Conservation (phyloP, 192 early-diverging fungal species). For the Kickxella alabastrina region DNA sequence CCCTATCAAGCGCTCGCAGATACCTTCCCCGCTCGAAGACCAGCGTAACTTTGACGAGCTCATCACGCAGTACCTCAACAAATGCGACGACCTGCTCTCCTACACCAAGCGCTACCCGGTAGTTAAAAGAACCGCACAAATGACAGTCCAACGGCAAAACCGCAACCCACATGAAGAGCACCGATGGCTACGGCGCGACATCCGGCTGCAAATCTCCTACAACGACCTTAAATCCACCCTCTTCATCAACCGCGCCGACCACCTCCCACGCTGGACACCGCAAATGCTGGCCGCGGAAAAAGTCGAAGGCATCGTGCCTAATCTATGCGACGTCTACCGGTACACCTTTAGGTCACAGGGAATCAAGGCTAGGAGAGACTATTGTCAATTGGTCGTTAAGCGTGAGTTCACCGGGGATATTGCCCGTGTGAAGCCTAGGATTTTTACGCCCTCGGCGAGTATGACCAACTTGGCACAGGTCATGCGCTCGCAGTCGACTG, state of each 20-base stretch:
- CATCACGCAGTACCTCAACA: conserved; percentile 43
- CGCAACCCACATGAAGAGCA: conserved; percentile 41
- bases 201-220: conserved; percentile 4
- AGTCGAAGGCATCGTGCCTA: conserved; percentile 31
- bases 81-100: conserved; percentile 46
- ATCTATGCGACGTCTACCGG: conserved; percentile 24
- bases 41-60: conserved; percentile 29
- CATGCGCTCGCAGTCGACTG: conserved; percentile 24
- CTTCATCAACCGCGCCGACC: conserved; percentile 17
- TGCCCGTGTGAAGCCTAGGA: conserved; percentile 19
- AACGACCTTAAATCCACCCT: conserved; percentile 26
- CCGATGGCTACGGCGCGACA: conserved; percentile 42
- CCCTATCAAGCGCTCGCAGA: conserved; percentile 21
- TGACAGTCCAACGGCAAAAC: conserved; percentile 40
- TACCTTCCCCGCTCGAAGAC: conserved; percentile 37
- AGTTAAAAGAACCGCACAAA: conserved; percentile 7
- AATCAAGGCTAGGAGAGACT: conserved; percentile 31
- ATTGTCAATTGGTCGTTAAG: conserved; percentile 42
- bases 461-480: conserved; percentile 32
- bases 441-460: conserved; percentile 42
- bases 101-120: conserved; percentile 39
- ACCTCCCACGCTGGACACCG: conserved; percentile 31
- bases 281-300: conserved; percentile 5
- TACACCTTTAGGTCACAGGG: conserved; percentile 23
- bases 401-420: conserved; percentile 33